These are phyloP conservation scores for Tetrapyrgos nigripes DNA, from an alignment of 1,284 basidiomycete species.

Conservation along the genomic window DNA sequence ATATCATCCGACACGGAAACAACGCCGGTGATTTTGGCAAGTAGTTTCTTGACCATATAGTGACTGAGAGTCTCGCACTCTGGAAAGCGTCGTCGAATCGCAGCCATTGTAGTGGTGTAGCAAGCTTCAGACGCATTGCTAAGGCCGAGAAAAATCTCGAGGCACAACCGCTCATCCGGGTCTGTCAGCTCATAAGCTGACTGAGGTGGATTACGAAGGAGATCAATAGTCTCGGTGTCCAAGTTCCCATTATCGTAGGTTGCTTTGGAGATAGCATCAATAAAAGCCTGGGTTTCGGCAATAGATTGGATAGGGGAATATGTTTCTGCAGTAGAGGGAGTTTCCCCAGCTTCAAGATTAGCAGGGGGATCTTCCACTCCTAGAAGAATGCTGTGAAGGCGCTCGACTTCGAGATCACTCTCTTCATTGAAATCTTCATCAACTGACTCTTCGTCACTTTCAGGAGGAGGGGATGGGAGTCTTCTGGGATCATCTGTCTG, in stretches of 20 bases:
- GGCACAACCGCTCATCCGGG: conserved; percentile 26
- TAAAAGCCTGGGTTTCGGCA: conserved; percentile 31
- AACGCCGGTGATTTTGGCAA: conserved; percentile 35
- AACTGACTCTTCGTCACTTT: too few species aligned
- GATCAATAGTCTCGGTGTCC: conserved; percentile 17
- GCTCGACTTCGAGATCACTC: too few species aligned
- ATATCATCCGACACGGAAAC: conserved; percentile 32
- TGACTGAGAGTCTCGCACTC: conserved; percentile 29
- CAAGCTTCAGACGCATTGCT: conserved; percentile 27
- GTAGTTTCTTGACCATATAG: conserved; percentile 25
- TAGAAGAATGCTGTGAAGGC: too few species aligned
- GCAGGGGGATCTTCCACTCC: background rate
- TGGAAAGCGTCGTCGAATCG: conserved; percentile 25
- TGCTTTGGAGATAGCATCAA: conserved; percentile 23
- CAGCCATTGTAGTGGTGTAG: conserved; percentile 22
- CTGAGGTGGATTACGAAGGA: conserved; percentile 26
- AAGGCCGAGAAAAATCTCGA: conserved; percentile 32
- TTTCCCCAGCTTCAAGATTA: background rate
- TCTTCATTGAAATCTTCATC: too few species aligned
- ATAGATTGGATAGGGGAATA: background rate
- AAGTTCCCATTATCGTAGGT: conserved; percentile 32
- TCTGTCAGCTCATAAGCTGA: conserved; percentile 25
- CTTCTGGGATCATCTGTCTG: too few species aligned
- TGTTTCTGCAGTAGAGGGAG: background rate
- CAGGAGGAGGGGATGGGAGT: too few species aligned